Evolutionary conservation across 805 yeast genomes (phyloP), one percentile per base, ranked within the genome.

Genomic region (Priceomyces fermenticarens): DNA sequence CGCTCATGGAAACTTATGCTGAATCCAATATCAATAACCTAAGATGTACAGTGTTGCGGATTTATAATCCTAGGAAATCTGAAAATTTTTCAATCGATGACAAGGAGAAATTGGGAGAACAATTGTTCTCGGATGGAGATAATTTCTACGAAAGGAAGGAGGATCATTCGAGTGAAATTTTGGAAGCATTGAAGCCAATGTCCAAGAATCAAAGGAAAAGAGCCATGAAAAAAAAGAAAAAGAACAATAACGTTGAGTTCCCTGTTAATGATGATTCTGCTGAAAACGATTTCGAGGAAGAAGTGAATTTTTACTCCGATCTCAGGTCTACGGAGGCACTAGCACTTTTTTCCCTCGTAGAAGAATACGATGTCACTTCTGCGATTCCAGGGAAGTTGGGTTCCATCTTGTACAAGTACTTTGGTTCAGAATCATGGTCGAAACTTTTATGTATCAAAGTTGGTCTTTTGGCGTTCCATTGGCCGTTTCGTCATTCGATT

Each of bases 401-500:
- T 10, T 23, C 25, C n/a, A 3, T 57, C 2, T 44, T 64, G 6
- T 31, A 37, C 6, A 46, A 42, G 28, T 46, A 42, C 16, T 47
- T 67, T 26, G 75, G 74, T 9, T 46, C 53, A 26, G 34, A 55
- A 7, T 62, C 72, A 1, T 48, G 40, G 3, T 49, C 51, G 41
- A 60, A 62, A 46, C 47, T 65, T 9, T 44, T 67, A 10, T 58
- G 65, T 29, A 58, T 70, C 11, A 57, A 68, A 13, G 49, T 70
- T 54, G 74, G 74, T 1, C 53, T 70, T 14, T 41, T 70, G 17
- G 74, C 68, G 1, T 67, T 69, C 38, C 75, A 70, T 47, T 70
- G 74, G 75, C 75, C 75, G 10, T 70, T 70, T 48, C 53, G 70
- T 6, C 62, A 70, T 42, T 50, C 71, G 5, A 63, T 64, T 20